phyloP scores from a whole-genome alignment of 176 grass and related monocot species.

The Melocanna baccifera region DNA sequence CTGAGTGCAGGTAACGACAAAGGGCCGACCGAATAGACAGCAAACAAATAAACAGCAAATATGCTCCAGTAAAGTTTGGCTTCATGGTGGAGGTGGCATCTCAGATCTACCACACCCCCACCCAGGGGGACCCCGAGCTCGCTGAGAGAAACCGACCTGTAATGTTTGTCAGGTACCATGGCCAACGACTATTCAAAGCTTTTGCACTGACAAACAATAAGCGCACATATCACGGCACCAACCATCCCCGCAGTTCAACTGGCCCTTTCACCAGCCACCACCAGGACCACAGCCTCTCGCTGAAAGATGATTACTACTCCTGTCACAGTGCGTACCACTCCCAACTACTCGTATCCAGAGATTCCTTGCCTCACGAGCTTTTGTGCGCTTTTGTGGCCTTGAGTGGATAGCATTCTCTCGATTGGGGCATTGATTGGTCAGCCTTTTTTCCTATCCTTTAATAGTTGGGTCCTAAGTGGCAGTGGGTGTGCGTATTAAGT shows the following conservation, averaged over 20 bases:
- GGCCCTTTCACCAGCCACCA: constrained; percentile 16
- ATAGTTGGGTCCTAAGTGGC: constrained; percentile 33
- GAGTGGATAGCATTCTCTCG: constrained; percentile 10
- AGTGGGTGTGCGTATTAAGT: constrained; percentile 35
- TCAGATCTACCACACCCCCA: constrained; percentile 36
- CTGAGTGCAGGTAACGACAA: neutral
- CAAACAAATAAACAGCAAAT: constrained; percentile 48
- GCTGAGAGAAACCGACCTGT: constrained; percentile 40
- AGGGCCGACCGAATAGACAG: constrained; percentile 32
- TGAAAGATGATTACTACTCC: constrained; percentile 16
- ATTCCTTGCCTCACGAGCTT: constrained; percentile 28
- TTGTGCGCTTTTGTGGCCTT: constrained; percentile 27
- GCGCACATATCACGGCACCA: constrained; percentile 25
- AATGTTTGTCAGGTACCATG: constrained; percentile 15
- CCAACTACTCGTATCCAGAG: neutral
- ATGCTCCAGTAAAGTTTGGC: constrained; percentile 18
- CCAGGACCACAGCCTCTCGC: neutral
- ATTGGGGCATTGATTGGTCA: neutral
- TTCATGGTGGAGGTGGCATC: constrained; percentile 31
- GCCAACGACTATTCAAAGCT: neutral
- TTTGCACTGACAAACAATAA: constrained; percentile 6
- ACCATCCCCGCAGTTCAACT: constrained; percentile 34
- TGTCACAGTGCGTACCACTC: neutral
- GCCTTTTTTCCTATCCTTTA: constrained; percentile 42
- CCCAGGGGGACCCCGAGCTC: constrained; percentile 23